Conservation (phyloP, 2,329 filamentous ascomycete species). For the Ophiocordyceps polyrhachis-furcata region DNA sequence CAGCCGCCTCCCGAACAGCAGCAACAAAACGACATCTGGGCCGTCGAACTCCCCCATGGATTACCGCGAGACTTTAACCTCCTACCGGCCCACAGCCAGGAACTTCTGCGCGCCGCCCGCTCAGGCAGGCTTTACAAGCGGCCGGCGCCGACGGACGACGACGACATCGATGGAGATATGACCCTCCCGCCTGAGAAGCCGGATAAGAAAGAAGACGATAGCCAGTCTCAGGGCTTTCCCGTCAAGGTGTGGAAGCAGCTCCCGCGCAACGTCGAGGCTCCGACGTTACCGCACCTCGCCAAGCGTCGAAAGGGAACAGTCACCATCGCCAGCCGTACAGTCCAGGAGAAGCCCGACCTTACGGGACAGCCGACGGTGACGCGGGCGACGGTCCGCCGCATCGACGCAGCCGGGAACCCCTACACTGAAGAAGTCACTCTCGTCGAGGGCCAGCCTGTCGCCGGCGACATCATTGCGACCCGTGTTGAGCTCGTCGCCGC, state of each 20-base stretch:
- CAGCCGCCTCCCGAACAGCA: conserved; percentile 43
- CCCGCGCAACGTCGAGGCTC: conserved; percentile 35
- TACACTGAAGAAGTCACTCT: conserved; percentile 73
- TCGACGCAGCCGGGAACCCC: conserved; percentile 62
- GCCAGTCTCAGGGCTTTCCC: conserved; percentile 31
- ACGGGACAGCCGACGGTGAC: conserved; percentile 39
- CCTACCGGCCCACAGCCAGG: conserved; percentile 61
- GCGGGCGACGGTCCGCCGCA: conserved; percentile 60
- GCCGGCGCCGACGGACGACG: conserved; percentile 40
- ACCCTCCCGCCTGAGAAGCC: conserved; percentile 23
- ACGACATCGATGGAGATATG: conserved; percentile 32
- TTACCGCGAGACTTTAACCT: conserved; percentile 79
- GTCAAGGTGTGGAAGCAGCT: conserved; percentile 44
- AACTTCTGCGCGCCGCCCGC: conserved; percentile 63
- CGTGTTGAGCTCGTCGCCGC: conserved; percentile 35
- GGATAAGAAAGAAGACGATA: conserved; percentile 47
- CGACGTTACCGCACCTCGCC: conserved; percentile 34
- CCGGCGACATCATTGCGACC: conserved; percentile 60
- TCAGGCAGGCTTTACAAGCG: conserved; percentile 62
- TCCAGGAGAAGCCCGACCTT: conserved; percentile 17
- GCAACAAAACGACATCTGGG: conserved; percentile 49
- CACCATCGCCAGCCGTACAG: conserved; percentile 33
- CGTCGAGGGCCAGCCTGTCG: conserved; percentile 57
- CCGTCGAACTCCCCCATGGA: conserved; percentile 51
- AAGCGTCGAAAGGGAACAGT: conserved; percentile 42